Conservation (phyloP, 75 land plant species). For the Pinus albicaulis region DNA sequence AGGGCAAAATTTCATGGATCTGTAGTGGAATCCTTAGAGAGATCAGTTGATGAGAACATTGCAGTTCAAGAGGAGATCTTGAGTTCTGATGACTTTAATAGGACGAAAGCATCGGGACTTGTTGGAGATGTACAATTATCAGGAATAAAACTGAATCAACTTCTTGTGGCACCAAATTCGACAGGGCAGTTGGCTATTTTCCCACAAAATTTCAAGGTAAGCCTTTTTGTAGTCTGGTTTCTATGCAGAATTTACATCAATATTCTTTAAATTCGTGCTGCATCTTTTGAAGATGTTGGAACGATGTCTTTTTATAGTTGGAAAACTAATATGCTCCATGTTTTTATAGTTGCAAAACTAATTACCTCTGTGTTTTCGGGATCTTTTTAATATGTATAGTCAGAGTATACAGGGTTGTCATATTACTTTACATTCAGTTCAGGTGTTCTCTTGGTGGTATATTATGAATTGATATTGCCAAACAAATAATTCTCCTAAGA, state of each 20-base stretch:
- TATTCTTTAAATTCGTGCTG: not conserved
- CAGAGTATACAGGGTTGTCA: not conserved
- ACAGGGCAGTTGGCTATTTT: slow-evolving; percentile 70
- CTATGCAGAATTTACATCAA: not conserved
- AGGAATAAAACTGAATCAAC: slow-evolving; percentile 91
- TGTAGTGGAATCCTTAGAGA: slow-evolving; percentile 30
- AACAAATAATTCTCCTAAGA: not conserved
- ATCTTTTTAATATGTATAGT: not conserved
- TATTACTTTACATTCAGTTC: not conserved
- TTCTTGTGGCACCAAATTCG: slow-evolving; percentile 86
- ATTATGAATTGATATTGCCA: not conserved
- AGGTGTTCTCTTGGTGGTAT: not conserved
- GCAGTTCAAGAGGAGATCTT: not conserved
- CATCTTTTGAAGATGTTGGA: not conserved
- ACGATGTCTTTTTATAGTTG: not conserved
- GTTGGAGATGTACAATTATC: slow-evolving; percentile 80
- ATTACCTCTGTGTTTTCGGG: not conserved
- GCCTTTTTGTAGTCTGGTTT: not conserved
- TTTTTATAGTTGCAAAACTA: not conserved
- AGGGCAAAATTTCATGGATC: slow-evolving; percentile 87
- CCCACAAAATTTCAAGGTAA: slow-evolving; percentile 63
- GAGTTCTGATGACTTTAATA: slow-evolving; percentile 8
- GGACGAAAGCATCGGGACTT: slow-evolving; percentile 29
- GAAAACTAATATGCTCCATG: not conserved
- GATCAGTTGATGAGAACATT: slow-evolving; percentile 12